These are phyloP conservation scores for Spirogloea muscicola DNA, from an alignment of 139 green algal genomes.

Conservation along the genomic window DNA sequence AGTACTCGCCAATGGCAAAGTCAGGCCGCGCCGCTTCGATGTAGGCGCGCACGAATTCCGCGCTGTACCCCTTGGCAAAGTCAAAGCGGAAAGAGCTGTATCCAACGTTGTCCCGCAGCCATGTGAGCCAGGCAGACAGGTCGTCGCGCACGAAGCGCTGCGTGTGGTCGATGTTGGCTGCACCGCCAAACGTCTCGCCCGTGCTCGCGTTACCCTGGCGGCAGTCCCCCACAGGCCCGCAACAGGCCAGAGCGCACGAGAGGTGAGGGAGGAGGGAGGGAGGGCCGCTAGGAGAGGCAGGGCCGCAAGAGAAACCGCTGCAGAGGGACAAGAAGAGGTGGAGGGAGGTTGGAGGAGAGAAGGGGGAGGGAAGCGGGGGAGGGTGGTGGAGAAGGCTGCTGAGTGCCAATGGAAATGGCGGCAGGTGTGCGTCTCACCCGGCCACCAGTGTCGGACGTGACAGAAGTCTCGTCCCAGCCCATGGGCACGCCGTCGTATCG, in stretches of 20 bases:
- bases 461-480: conserved; percentile 73
- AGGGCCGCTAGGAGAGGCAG: background rate
- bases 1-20: conserved; percentile 56
- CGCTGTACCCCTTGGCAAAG: conserved; percentile 60
- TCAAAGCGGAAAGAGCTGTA: conserved; percentile 63
- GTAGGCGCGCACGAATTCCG: conserved; percentile 11
- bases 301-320: background rate
- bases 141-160: conserved; percentile 65
- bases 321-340: background rate
- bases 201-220: conserved; percentile 16
- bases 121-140: conserved; percentile 73
- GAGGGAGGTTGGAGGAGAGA: background rate
- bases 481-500: conserved; percentile 47
- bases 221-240: background rate
- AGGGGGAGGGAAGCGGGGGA: no score
- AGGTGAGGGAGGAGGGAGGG: background rate
- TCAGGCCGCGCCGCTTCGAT: background rate
- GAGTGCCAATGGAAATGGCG: conserved; percentile 58
- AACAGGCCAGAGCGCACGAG: background rate
- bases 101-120: conserved; percentile 53
- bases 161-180: conserved; percentile 81
- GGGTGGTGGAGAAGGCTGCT: no score
- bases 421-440: background rate
- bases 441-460: conserved; percentile 66
- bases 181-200: conserved; percentile 63